Evolutionary conservation across 1,284 basidiomycete genomes (phyloP), one percentile per base, ranked within the genome.

Genomic region (Tilletia setariae): DNA sequence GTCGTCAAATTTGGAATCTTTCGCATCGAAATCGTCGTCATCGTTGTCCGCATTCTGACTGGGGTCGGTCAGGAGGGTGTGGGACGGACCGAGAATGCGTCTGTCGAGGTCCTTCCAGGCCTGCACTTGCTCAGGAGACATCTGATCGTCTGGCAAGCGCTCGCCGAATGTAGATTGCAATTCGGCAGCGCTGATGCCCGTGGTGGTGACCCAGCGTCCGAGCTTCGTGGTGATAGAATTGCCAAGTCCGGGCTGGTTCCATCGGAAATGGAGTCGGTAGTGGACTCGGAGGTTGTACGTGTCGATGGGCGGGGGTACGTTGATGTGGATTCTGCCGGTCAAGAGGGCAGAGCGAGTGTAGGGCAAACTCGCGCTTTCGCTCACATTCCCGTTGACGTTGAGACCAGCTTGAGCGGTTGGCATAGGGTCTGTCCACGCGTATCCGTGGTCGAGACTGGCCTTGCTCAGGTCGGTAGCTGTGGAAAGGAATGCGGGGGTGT

Each of bases 351-450:
- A 59, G 8, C 53, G 53, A 21, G 53, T 59, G 25, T 28, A 59
- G 16, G 53, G 53, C 25, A 59, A 30, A 9, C 25, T 25, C 13
- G 25, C 53, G 43, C 43, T 19, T 44, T 44, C 43, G 43, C 11
- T 44, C 9, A 19, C 11, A 19, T 9, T 44, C 43, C 11, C 9
- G 53, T 7, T 15, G 53, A 8, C 32, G n/a, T 11, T 59, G 16
- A 59, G 53, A 15, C 53, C 53, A 9, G 53, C 53, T 25, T 28
- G 23, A 13, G 16, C n/a, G 23, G 53, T 59, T 16, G 53, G 53
- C 53, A 59, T 59, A 4, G 53, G 53, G 25, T 59, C 53, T 13
- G 53, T 59, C 53, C 53, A 59, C 16, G 53, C 53, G 53, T 28
- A 28, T 21, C 53, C 53, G 19, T 59, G 53, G 23, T 59, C 53